A percentile compares a stretch with the other conserved stretches of the same genome.
Conservation (phyloP, 2,329 filamentous ascomycete genomes). For the Emericellopsis atlantica region DNA sequence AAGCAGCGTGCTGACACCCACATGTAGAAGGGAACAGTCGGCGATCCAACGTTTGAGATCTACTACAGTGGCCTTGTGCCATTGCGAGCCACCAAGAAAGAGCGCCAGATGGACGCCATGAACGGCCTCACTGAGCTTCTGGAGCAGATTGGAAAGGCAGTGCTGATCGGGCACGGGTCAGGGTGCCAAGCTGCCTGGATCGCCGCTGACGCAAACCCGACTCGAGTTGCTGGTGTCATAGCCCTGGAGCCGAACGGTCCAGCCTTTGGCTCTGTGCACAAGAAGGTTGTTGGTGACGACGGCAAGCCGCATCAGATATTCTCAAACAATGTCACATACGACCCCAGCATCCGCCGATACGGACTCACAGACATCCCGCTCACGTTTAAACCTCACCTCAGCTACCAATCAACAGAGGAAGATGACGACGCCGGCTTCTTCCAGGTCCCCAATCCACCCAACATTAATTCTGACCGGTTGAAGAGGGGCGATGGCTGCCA, state of each 20-base stretch:
- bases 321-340: conserved; percentile 9
- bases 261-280: conserved; percentile 23
- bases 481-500: not conserved
- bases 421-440: not conserved
- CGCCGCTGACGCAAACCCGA: conserved; percentile 32
- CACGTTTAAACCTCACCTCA: conserved; percentile 24
- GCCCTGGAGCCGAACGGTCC: conserved; percentile 40
- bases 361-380: conserved; percentile 28
- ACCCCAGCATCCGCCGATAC: conserved; percentile 18
- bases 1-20: not conserved
- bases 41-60: conserved; percentile 33
- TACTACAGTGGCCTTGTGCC: conserved; percentile 31
- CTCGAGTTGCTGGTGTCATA: conserved; percentile 33
- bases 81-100: conserved; percentile 11
- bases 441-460: not conserved
- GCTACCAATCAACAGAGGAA: not conserved
- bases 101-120: conserved; percentile 17
- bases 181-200: conserved; percentile 32
- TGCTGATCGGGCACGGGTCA: conserved; percentile 37
- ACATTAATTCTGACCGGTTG: not conserved
- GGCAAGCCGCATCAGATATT: conserved; percentile 5
- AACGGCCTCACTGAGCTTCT: conserved; percentile 27
- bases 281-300: not conserved
- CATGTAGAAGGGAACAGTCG: conserved; percentile 18
- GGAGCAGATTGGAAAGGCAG: conserved; percentile 23